Base-by-base conservation (phyloP, 495 filamentous ascomycete species). In the Tuber melanosporum region DNA sequence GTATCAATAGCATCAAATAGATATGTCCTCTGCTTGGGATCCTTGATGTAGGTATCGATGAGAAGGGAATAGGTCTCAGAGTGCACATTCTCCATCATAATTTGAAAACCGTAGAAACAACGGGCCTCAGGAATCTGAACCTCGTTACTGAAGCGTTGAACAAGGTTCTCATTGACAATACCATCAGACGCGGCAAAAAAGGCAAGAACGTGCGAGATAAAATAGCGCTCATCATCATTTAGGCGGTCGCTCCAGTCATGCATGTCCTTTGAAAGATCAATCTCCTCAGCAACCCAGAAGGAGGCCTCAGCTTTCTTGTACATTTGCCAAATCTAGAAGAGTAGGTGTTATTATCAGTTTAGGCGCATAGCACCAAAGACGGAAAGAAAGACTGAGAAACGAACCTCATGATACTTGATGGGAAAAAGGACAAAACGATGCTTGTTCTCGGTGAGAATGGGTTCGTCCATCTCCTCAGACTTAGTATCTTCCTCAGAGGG, bases 31-130 rank as follows among this genome's bases (percentile, higher is more conserved):
- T 99, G 95, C 85, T 93, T 92, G 76, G 94, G 93, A 88, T 99
- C 95, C 88, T 97, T 97, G 88, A 99, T 96, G 87, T 99, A 99
- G 78, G 96, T 99, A 84, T 99, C 95, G 85, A 99, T 99, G 81
- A 99, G 91, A 20, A 99, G 90, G 47, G 95, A 98, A 90, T 99
- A 99, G 71, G 95, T 99, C 87, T 99, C 95, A 43, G 95, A 97
- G 90, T 99, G 95, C 83, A 99, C 98, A 88, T 99, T 99, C 90
- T 99, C 95, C 93, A 99, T 98, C 95, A 99, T 99, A 88, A 99
- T 99, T 87, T 99, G 95, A 90, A 99, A 99, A 80, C 95, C 95
- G 85, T 99, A 99, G 90, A 99, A 99, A 91, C 95, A 98, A 85
- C 95, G 94, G 75, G 95, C 95, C 87, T 99, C 95, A 47, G 95